These are phyloP conservation scores for Globisporangium emineosum DNA, from an alignment of 352 stramenopile genomes.

Conservation along the genomic window DNA sequence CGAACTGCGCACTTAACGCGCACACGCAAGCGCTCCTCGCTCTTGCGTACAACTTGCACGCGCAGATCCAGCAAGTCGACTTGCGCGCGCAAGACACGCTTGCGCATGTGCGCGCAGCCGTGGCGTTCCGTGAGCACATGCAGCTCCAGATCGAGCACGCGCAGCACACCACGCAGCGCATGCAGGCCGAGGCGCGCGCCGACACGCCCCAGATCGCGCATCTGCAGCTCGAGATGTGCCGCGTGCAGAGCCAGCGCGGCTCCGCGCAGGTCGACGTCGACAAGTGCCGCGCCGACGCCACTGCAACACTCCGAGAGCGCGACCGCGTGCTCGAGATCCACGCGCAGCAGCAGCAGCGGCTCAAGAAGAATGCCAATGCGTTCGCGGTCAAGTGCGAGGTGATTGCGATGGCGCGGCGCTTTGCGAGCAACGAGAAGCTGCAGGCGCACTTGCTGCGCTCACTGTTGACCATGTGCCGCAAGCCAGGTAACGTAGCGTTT, in stretches of 20 bases:
- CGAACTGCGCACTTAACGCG: conserved; percentile 15
- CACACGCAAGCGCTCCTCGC: conserved; percentile 17
- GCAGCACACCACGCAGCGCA: not conserved
- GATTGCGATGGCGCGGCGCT: conserved; percentile 24
- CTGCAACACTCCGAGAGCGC: conserved; percentile 12
- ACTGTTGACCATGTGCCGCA: conserved; percentile 10
- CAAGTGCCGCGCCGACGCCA: not conserved
- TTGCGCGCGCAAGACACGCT: conserved; percentile 11
- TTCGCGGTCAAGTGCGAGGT: conserved; percentile 31
- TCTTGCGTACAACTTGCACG: conserved; percentile 12
- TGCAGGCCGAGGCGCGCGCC: not conserved
- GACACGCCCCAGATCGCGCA: conserved; percentile 22
- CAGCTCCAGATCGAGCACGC: conserved; percentile 23
- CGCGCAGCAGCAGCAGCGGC: conserved; percentile 2
- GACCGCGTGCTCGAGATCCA: conserved; percentile 12
- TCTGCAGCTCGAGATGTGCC: conserved; percentile 22
- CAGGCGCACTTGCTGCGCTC: conserved; percentile 24
- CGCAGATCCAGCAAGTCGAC: conserved; percentile 8
- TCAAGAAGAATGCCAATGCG: conserved; percentile 10
- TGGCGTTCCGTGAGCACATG: conserved; percentile 25
- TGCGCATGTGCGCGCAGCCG: conserved; percentile 19
- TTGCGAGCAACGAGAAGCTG: conserved; percentile 23
- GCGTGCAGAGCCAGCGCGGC: conserved; percentile 9
- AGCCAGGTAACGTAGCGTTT: conserved; percentile 8
- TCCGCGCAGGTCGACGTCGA: conserved; percentile 21